A percentile compares a stretch with the other conserved stretches of the same genome.
phyloP scores from a whole-genome alignment of 352 stramenopile genomes.

The Ophiocytium majus region DNA sequence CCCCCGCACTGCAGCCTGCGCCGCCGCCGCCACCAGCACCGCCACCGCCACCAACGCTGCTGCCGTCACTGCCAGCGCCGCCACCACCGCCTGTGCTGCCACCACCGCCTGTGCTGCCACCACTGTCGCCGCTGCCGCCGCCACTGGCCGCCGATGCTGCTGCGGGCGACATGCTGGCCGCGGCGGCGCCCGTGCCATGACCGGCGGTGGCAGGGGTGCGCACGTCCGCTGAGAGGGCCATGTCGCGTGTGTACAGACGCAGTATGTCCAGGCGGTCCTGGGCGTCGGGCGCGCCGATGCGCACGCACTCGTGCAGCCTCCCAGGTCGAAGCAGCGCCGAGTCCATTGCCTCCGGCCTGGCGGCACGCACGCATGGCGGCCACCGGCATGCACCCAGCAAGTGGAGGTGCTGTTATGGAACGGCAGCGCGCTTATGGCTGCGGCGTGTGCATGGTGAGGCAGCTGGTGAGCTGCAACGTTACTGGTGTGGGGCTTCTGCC shows the following conservation, averaged over 20 bases:
- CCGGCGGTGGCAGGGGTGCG: too few species aligned
- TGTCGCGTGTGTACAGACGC: conserved; percentile 31
- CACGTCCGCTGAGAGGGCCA: conserved; percentile 30
- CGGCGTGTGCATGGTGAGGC: too few species aligned
- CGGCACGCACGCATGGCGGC: conserved; percentile 74
- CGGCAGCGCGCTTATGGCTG: too few species aligned
- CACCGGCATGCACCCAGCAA: too few species aligned
- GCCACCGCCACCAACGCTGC: too few species aligned
- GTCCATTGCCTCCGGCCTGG: conserved; percentile 75
- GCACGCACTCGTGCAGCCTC: conserved; percentile 46
- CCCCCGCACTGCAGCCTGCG: too few species aligned
- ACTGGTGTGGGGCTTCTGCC: too few species aligned
- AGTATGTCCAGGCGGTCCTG: conserved; percentile 46
- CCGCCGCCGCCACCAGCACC: too few species aligned
- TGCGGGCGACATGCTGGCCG: neutral
- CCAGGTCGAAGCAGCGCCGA: conserved; percentile 67
- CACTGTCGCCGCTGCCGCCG: neutral
- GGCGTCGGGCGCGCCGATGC: conserved; percentile 27
- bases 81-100: neutral
- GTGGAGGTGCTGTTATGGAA: too few species aligned
- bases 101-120: neutral
- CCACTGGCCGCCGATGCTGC: neutral
- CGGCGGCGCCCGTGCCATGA: too few species aligned
- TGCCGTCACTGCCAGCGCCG: neutral
- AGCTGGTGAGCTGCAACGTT: too few species aligned